Evolutionary conservation across 208 protist species (phyloP).

Genomic region (Herpetomonas samuelpessoai): DNA sequence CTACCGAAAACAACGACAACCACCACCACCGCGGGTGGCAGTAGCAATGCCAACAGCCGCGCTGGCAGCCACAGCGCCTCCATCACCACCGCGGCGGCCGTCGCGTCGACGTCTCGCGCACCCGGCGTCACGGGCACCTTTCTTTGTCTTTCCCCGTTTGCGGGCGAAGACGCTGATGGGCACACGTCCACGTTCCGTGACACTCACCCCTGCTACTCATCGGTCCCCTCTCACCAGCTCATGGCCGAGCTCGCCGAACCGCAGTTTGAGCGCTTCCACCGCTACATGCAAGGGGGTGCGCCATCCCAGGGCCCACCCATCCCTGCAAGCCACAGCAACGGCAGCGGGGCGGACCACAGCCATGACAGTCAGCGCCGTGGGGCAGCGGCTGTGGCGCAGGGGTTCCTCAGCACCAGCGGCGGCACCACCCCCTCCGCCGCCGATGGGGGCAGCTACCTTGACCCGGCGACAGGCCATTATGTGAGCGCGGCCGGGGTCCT

Average conservation of each 20-base stretch:
- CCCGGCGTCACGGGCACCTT: too few relatives aligned
- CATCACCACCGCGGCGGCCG: too few relatives aligned
- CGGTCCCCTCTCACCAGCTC: neutral
- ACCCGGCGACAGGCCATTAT: neutral
- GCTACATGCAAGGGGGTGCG: neutral
- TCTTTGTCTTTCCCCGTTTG: too few relatives aligned
- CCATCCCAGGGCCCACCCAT: neutral
- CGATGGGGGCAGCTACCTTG: neutral
- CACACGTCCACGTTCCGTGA: neutral
- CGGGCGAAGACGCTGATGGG: neutral
- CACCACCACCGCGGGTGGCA: too few relatives aligned
- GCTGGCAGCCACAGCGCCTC: too few relatives aligned
- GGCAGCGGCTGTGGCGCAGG: neutral
- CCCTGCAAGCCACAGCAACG: neutral
- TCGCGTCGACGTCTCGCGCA: too few relatives aligned
- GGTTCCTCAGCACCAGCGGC: too few relatives aligned
- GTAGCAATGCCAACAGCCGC: too few relatives aligned
- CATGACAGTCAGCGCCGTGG: too few relatives aligned
- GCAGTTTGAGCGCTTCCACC: slow-evolving; percentile 4
- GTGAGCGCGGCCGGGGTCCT: neutral
- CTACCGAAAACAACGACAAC: too few relatives aligned
- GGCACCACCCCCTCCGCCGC: neutral
- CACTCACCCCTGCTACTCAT: neutral
- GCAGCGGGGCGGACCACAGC: neutral
- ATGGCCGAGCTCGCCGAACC: slow-evolving; percentile 10